Evolutionary conservation across 768 basidiomycete species (phyloP).

Genomic region (Mycena belliarum): DNA sequence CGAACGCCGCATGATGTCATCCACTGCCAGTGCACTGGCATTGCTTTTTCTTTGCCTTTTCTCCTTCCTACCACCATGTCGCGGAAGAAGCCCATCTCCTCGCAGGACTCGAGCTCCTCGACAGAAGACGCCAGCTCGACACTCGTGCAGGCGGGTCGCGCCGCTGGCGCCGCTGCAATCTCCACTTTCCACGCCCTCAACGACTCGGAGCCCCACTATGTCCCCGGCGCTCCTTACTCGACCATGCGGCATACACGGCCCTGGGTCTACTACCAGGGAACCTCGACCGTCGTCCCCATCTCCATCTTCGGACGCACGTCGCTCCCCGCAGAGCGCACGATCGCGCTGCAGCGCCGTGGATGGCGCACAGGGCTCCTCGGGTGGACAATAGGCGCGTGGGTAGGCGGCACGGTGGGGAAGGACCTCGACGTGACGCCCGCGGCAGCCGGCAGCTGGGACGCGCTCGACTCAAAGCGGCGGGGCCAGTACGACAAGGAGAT

Average conservation of each 20-base stretch:
- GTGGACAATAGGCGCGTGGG: slow-evolving; percentile 9
- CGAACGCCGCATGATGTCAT: too few relatives aligned
- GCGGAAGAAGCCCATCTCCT: slow-evolving; percentile 1
- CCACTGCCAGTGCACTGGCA: too few relatives aligned
- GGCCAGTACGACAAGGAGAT: slow-evolving; percentile 31
- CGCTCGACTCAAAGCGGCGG: slow-evolving; percentile 27
- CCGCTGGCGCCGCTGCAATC: slow-evolving; percentile 33
- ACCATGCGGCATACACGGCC: slow-evolving; percentile 47
- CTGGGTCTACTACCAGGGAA: slow-evolving; percentile 36
- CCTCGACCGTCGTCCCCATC: slow-evolving; percentile 42
- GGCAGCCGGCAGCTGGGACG: slow-evolving; percentile 37
- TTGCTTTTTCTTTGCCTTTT: background rate
- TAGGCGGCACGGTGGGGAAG: slow-evolving; percentile 33
- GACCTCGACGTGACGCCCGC: slow-evolving; percentile 45
- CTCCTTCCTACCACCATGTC: slow-evolving; percentile 6
- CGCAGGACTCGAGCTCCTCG: too few relatives aligned
- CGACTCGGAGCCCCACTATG: slow-evolving; percentile 40
- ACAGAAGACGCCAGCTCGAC: slow-evolving; percentile 1
- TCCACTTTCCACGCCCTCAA: slow-evolving; percentile 41
- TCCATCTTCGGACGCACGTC: slow-evolving; percentile 12
- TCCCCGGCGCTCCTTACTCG: slow-evolving; percentile 44
- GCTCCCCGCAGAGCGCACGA: slow-evolving; percentile 22
- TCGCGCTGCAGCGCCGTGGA: slow-evolving; percentile 38
- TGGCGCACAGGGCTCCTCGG: slow-evolving; percentile 14
- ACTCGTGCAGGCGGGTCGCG: background rate